Evolutionary conservation across 768 basidiomycete species (phyloP).

Genomic region (Lactarius trivialis): DNA sequence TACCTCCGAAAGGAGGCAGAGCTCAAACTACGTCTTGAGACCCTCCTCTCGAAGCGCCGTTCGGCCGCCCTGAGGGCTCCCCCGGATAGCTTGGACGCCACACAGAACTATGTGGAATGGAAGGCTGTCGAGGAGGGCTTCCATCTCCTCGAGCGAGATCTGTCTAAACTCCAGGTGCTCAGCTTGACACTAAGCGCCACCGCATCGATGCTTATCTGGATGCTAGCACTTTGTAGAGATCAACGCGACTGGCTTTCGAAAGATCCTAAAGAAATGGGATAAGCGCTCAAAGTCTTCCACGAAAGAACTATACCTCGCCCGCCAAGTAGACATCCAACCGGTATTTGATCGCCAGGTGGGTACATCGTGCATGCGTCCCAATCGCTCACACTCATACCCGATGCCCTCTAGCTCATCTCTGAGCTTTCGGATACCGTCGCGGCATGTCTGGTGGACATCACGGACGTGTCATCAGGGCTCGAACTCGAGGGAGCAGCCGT

Average conservation of each 20-base stretch:
- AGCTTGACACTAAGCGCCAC: slow-evolving; percentile 7
- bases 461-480: slow-evolving; percentile 65
- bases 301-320: slow-evolving; percentile 92
- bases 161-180: slow-evolving; percentile 86
- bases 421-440: slow-evolving; percentile 92
- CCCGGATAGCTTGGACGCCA: slow-evolving; percentile 56
- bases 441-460: slow-evolving; percentile 71
- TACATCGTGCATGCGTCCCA: slow-evolving; percentile 11
- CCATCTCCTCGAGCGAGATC: slow-evolving; percentile 85
- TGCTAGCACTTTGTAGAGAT: slow-evolving; percentile 91
- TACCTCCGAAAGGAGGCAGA: slow-evolving; percentile 97
- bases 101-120: slow-evolving; percentile 79
- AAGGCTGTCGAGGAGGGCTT: slow-evolving; percentile 95
- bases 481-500: slow-evolving; percentile 76
- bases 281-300: slow-evolving; percentile 91
- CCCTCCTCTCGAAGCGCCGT: slow-evolving; percentile 87
- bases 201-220: slow-evolving; percentile 18
- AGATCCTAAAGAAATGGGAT: slow-evolving; percentile 98
- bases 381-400: neutral
- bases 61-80: slow-evolving; percentile 68
- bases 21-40: slow-evolving; percentile 85
- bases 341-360: slow-evolving; percentile 90
- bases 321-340: slow-evolving; percentile 98
- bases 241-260: slow-evolving; percentile 93
- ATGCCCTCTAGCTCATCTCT: slow-evolving; percentile 66